Evolutionary conservation across 352 stramenopile genomes (phyloP), one percentile per base, ranked within the genome.

Genomic region (Phytophthora crassamura): DNA sequence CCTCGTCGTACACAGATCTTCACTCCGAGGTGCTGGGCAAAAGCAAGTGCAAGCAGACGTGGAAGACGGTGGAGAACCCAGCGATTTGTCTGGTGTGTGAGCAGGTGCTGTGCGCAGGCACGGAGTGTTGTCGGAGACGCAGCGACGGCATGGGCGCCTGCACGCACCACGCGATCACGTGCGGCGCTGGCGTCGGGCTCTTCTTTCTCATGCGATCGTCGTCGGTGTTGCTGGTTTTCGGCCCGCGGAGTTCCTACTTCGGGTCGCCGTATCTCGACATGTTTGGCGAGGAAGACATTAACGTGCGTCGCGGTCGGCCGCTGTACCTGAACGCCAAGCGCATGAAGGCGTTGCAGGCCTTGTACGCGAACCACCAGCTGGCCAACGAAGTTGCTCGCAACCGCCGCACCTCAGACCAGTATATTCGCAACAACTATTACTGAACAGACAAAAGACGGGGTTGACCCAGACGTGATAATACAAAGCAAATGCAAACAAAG

Each of bases 201-300:
- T 95, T 93, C 52, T 94, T 95, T 63, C 80, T 95, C 52, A 89
- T 94, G 67, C 79, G 81, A 4, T 89, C 84, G 55, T 91, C 81
- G 15, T 92, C 81, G 2, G 86, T 93, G 55, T 58, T 95, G 50
- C 67, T 95, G 1, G 73, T 95, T 0, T 92, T 88, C 46, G 82
- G 82, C 0, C 82, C 83, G 0, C 73, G 86, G 14, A 90, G 82
- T 53, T 95, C 81, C 35, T 95, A 93, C 78, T 95, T 95, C 55
- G 81, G 83, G 5, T 94, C 85, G 59, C 84, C 85, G 35, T 95
- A 94, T 52, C 78, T 95, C 20, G 88, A 95, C 57, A 93, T 91
- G 82, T 95, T 95, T 78, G 88, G 85, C 18, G 88, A 95, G 80
- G 85, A 95, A 70, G 88, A 95, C 50, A 90, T 94, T 55, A 91